Evolutionary conservation across 768 basidiomycete species (phyloP), one percentile per base, ranked within the genome.

Genomic region (Boletus barrowsii): DNA sequence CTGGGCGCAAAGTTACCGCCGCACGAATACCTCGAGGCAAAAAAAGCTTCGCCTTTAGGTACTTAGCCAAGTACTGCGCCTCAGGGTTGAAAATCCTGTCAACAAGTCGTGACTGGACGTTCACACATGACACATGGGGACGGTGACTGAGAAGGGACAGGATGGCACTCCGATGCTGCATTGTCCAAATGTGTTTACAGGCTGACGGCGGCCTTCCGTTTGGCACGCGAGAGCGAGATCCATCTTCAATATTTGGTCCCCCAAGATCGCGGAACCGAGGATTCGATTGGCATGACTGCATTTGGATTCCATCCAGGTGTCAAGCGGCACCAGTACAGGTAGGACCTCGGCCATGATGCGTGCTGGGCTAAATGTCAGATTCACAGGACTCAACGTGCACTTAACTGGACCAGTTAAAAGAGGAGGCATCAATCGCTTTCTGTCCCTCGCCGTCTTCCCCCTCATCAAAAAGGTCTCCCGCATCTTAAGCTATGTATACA

Each of bases 401-500:
- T n/a, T 26, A n/a, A 50, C 55, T 54, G 51, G 32, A 37, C 46
- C 32, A 18, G 56, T 58, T 70, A 68, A 55, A 68, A 70, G 61
- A 54, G n/a, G 35, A 36, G 30, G 55, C 57, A 51, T 63, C 55
- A 67, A 64, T 62, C 55, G 61, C 26, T 9, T 46, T 46, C 55
- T 54, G 49, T 56, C 58, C 56, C 55, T 54, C 65, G 67, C 65
- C 67, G 55, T 54, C 47, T 33, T 55, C 58, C 51, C 51, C 46
- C 51, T 67, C 63, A 65, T 68, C 61, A 55, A 59, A 62, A 55
- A 59, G 46, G 55, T 62, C 60, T 61, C 63, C 58, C 53, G 32
- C 54, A 64, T 64, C 59, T 49, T 42, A 30, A 58, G 53, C 61
- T 65, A 78, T 78, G 76, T 73, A 73, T 45, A 71, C 76, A 35